Evolutionary conservation across 176 grass and related monocot species (phyloP).

Genomic region (Juncus effusus): DNA sequence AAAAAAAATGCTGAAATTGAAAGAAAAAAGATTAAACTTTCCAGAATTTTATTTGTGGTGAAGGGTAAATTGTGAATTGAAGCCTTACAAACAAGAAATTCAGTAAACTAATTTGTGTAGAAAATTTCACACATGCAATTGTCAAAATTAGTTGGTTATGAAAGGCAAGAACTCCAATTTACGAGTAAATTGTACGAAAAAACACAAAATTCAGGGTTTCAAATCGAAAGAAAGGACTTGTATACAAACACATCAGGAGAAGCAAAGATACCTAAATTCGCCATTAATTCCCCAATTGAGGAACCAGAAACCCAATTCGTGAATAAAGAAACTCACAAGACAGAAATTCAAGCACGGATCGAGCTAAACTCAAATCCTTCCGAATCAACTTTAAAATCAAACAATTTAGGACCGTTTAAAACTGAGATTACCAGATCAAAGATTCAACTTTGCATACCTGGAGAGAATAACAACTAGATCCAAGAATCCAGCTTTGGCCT

Average conservation of each 20-base stretch:
- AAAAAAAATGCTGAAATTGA: neutral
- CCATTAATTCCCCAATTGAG: neutral
- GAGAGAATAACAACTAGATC: neutral
- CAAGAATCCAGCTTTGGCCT: neutral
- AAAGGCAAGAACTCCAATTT: too few species aligned
- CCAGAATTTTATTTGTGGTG: too few species aligned
- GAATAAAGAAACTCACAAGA: conserved; percentile 11
- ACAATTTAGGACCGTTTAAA: neutral
- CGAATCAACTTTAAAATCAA: conserved; percentile 6
- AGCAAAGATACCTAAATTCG: neutral
- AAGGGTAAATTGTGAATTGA: too few species aligned
- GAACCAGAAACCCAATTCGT: neutral
- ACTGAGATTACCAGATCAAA: conserved; percentile 5
- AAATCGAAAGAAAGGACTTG: too few species aligned
- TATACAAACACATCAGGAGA: neutral
- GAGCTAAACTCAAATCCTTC: conserved; percentile 12
- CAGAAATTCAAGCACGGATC: conserved; percentile 6
- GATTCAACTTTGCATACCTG: conserved; percentile 10
- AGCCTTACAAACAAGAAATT: too few species aligned
- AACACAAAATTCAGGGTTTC: too few species aligned
- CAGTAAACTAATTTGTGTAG: too few species aligned
- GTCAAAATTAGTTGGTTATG: too few species aligned
- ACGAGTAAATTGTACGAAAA: too few species aligned
- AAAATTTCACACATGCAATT: too few species aligned
- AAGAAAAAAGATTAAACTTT: too few species aligned